Evolutionary conservation across 148 eudicot genomes (phyloP), one percentile per base, ranked within the genome.

Genomic region (Nyssa sinensis): DNA sequence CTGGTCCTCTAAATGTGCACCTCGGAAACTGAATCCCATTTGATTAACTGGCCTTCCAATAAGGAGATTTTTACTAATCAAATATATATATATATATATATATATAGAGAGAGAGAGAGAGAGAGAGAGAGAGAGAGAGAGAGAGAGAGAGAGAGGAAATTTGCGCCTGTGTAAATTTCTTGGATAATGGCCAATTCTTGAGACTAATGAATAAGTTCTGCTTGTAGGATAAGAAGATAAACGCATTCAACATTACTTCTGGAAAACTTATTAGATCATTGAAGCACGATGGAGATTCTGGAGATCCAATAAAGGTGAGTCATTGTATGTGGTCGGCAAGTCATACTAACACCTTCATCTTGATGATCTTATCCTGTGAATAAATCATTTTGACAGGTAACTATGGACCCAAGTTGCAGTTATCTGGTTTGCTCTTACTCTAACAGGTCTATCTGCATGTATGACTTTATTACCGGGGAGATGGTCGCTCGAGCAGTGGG

Each of bases 381-480:
- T 34, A 62, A 62, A 64, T 31, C 31, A 2, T 30, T 41, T 77
- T 71, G 61, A 32, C 86, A 88, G 91, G 83, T 83, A 31, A 59
- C 69, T 49, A n/a, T 80, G 72, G 91, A 88, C 70, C 86, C 81
- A 74, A 88, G 87, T 80, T 76, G 79, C 80, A 88, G 87, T 77
- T 88, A 81, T 72, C 62, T 88, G 75, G 87, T 78, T 39, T 88
- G 89, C 81, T 75, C 91, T 49, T 85, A 81, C 80, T 81, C 91
- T 19, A 73, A 81, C 60, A 78, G 79, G 69, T 81, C 81, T 67
- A 79, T 88, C 64, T 86, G 87, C 77, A 58, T 86, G 71, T 82
- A 83, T 65, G 91, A 88, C 79, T 73, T 74, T 12, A 23, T 69
- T 47, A 83, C 82, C 30, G 91, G 91, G 68, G 80, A 83, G 59